phyloP scores from a whole-genome alignment of 2,329 filamentous ascomycete genomes.

The Aspergillus fructus region DNA sequence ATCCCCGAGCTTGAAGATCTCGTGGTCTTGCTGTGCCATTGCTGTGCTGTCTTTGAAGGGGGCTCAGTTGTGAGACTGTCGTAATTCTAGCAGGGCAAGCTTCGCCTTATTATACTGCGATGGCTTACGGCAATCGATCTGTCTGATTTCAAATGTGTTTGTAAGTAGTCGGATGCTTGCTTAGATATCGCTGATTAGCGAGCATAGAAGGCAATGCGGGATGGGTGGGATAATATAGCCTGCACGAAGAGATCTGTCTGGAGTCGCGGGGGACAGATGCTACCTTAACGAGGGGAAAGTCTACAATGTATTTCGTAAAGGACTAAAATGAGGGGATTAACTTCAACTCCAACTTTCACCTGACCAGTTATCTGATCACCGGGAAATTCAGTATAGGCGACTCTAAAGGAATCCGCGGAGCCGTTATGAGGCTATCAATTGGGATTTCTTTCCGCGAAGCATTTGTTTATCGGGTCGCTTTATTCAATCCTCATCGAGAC shows the following conservation, averaged over 20 bases:
- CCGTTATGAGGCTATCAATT: too few species aligned
- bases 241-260: not conserved
- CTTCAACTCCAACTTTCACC: not conserved
- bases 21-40: slow-evolving; percentile 36
- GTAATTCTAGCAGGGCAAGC: too few species aligned
- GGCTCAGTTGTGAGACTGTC: too few species aligned
- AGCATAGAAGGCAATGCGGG: not conserved
- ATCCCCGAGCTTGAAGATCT: slow-evolving; percentile 62
- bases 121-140: not conserved
- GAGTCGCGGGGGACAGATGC: not conserved
- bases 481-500: too few species aligned
- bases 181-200: not conserved
- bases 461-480: too few species aligned
- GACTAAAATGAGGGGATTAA: not conserved
- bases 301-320: not conserved
- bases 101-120: not conserved
- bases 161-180: not conserved
- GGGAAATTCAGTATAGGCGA: not conserved
- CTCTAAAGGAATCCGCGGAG: not conserved
- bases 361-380: not conserved
- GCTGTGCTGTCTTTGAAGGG: not conserved
- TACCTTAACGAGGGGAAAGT: not conserved
- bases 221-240: not conserved
- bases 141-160: not conserved
- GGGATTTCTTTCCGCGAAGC: not conserved